Conservation (phyloP, 129 eudicot genomes). For the Arctium minus region DNA sequence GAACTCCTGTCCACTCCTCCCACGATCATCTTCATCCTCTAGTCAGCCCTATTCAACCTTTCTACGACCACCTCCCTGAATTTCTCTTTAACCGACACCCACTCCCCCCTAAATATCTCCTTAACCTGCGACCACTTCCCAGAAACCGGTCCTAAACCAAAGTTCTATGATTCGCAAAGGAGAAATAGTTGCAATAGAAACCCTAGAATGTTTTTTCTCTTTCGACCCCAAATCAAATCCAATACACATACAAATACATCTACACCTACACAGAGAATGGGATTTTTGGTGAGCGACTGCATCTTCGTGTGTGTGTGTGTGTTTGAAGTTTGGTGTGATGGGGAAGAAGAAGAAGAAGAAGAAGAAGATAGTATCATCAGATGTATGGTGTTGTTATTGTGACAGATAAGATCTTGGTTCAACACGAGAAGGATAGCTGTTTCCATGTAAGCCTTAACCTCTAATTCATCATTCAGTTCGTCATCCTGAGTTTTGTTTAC, state of each 20-base stretch:
- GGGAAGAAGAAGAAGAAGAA: conserved; percentile 98
- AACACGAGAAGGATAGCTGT: conserved; percentile 63
- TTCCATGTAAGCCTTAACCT: too few relatives aligned
- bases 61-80: too few relatives aligned
- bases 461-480: too few relatives aligned
- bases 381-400: conserved; percentile 94
- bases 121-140: too few relatives aligned
- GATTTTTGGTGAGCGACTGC: neutral
- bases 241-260: conserved; percentile 3
- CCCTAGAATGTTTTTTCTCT: conserved; percentile 15
- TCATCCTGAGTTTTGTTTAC: too few relatives aligned
- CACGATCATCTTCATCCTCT: too few relatives aligned
- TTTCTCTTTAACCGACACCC: too few relatives aligned
- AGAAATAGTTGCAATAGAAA: conserved; percentile 13
- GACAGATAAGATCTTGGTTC: conserved; percentile 93
- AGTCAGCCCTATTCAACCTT: too few relatives aligned
- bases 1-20: too few relatives aligned
- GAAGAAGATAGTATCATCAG: conserved; percentile 55
- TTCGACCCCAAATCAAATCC: conserved; percentile 7
- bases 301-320: neutral
- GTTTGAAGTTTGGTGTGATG: conserved; percentile 39
- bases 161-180: conserved; percentile 14
- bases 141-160: neutral
- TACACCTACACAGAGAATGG: neutral
- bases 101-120: too few relatives aligned